Conservation (phyloP, 176 grass and related monocot species). For the Echinochloa phyllopogon region DNA sequence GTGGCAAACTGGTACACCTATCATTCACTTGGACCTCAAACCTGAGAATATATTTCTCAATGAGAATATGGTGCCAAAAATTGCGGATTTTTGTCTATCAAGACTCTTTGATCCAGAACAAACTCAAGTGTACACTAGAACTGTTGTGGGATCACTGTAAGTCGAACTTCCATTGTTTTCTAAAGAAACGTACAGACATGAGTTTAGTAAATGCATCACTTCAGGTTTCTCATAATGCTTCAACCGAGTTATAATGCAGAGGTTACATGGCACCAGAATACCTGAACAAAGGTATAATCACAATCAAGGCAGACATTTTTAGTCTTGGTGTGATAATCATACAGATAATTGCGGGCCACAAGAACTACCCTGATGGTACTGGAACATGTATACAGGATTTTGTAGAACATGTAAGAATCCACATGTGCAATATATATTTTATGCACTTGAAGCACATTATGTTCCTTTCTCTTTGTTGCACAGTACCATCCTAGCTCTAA, state of each 20-base stretch:
- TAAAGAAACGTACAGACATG: neutral
- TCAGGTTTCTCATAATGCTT: neutral
- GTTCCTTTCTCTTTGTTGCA: neutral
- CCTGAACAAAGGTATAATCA: neutral
- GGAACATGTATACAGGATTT: neutral
- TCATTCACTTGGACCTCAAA: neutral
- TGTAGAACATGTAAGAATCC: neutral
- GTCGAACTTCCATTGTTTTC: neutral
- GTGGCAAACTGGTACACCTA: neutral
- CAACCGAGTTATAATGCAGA: neutral
- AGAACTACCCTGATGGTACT: neutral
- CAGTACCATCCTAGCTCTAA: neutral
- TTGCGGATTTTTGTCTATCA: neutral
- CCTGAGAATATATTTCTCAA: neutral
- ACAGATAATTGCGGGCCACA: neutral
- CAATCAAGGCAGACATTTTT: neutral
- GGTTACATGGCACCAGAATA: constrained; percentile 5
- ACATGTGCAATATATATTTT: neutral
- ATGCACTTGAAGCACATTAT: neutral
- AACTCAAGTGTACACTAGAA: neutral
- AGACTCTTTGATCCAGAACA: neutral
- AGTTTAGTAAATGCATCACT: neutral
- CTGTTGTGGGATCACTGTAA: neutral
- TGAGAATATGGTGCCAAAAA: neutral
- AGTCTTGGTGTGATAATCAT: neutral